Evolutionary conservation across 441 rosid genomes (phyloP).

Genomic region (Euphorbia corollata): DNA sequence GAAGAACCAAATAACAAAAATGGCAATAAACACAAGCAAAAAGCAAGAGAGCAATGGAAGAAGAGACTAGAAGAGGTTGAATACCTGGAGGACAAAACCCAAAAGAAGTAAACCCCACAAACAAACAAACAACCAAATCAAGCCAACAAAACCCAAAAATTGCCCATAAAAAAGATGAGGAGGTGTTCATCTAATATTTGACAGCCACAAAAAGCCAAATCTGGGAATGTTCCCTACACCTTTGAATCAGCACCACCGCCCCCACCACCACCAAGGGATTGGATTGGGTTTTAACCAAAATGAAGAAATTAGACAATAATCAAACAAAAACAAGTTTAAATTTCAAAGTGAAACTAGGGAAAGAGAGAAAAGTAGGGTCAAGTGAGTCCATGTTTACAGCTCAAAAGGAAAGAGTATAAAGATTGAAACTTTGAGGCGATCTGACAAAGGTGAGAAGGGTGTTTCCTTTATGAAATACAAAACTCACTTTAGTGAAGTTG

Average conservation of each 20-base stretch:
- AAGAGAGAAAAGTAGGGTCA: no score
- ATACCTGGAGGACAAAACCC: constrained; percentile 23
- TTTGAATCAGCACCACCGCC: constrained; percentile 82
- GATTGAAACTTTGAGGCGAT: constrained; percentile 16
- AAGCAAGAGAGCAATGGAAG: constrained; percentile 9
- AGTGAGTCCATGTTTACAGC: no score
- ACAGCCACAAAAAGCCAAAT: constrained; percentile 55
- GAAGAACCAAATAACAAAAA: constrained; percentile 15
- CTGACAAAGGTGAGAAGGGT: constrained; percentile 37
- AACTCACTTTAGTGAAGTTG: constrained; percentile 17
- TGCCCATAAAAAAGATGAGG: constrained; percentile 42
- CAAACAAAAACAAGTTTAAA: background rate
- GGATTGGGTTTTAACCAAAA: constrained; percentile 3
- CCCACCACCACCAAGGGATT: constrained; percentile 28
- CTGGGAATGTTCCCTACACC: constrained; percentile 50
- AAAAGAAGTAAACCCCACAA: constrained; percentile 29
- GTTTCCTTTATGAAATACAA: constrained; percentile 33
- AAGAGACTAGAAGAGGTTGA: constrained; percentile 11
- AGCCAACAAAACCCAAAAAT: constrained; percentile 35
- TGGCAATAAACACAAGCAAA: constrained; percentile 14
- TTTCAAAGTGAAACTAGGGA: no score
- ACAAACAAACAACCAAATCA: constrained; percentile 31
- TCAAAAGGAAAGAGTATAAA: background rate
- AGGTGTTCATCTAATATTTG: constrained; percentile 42
- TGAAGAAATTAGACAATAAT: constrained; percentile 1